Percentiles rank a stretch among this genome's conserved stretches.
phyloP scores from a whole-genome alignment of 176 grass and related monocot genomes.

The Hsuehochloa calcarea region DNA sequence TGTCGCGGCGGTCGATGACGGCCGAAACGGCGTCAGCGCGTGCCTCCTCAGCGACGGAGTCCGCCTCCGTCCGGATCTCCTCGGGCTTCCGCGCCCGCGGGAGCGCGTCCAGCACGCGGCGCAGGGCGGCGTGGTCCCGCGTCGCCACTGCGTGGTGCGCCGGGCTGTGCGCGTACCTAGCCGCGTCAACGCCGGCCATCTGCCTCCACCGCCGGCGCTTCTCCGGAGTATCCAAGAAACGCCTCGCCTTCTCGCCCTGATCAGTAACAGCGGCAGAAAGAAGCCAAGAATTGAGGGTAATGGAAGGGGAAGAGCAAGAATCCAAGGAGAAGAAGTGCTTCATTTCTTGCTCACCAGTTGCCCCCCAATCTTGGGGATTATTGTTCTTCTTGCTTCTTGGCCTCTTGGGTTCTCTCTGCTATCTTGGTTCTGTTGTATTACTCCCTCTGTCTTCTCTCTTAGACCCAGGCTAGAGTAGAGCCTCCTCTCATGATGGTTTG shows the following conservation, averaged over 20 bases:
- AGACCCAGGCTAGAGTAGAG: slow-evolving; percentile 37
- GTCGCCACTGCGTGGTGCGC: slow-evolving; percentile 71
- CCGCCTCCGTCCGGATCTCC: slow-evolving; percentile 78
- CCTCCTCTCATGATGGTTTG: slow-evolving; percentile 44
- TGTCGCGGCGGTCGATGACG: slow-evolving; percentile 81
- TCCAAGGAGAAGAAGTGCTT: not conserved
- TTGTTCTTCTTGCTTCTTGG: slow-evolving; percentile 24
- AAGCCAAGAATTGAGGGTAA: slow-evolving; percentile 36
- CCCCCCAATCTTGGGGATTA: slow-evolving; percentile 23
- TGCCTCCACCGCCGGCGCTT: not conserved
- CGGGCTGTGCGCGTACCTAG: slow-evolving; percentile 68
- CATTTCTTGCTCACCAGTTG: slow-evolving; percentile 39
- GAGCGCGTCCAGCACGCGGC: slow-evolving; percentile 58
- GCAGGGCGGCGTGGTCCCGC: slow-evolving; percentile 60
- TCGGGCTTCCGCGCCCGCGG: slow-evolving; percentile 53
- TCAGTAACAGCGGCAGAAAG: slow-evolving; percentile 7
- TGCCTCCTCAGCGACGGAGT: slow-evolving; percentile 71
- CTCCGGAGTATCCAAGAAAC: slow-evolving; percentile 2
- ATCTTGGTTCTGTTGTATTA: slow-evolving; percentile 12
- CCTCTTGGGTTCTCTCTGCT: slow-evolving; percentile 18
- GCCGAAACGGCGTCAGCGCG: slow-evolving; percentile 69
- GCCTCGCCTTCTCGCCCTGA: slow-evolving; percentile 4
- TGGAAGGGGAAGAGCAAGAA: slow-evolving; percentile 13
- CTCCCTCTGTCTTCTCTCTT: slow-evolving; percentile 14
- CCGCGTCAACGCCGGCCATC: slow-evolving; percentile 69